Evolutionary conservation across 805 yeast genomes (phyloP).

Genomic region (Metschnikowia reukaufii): DNA sequence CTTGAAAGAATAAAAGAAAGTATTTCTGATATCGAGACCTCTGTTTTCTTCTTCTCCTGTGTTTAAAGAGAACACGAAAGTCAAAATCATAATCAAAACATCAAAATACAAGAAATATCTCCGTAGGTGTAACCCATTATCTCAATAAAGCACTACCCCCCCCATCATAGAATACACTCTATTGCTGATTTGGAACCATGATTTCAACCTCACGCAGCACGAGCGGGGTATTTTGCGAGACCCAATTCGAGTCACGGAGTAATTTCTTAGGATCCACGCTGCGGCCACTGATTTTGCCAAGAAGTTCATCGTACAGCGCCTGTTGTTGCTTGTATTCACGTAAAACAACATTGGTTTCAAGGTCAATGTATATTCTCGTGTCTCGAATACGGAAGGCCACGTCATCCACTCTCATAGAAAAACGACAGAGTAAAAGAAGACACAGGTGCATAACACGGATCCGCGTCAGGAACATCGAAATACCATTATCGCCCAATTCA

Average conservation of each 20-base stretch:
- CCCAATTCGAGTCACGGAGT: slow-evolving; percentile 69
- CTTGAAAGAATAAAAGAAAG: too few relatives aligned
- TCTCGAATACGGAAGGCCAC: slow-evolving; percentile 84
- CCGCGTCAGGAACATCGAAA: slow-evolving; percentile 71
- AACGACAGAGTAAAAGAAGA: slow-evolving; percentile 67
- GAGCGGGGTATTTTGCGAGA: slow-evolving; percentile 65
- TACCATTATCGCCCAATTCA: slow-evolving; percentile 95
- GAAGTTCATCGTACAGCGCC: slow-evolving; percentile 33
- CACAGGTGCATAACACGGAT: slow-evolving; percentile 87
- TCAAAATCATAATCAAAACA: too few relatives aligned
- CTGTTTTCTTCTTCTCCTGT: too few relatives aligned
- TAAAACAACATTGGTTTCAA: slow-evolving; percentile 58
- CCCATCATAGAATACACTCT: too few relatives aligned
- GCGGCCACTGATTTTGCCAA: slow-evolving; percentile 25
- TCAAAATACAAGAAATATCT: too few relatives aligned
- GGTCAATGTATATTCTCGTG: slow-evolving; percentile 80
- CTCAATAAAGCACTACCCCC: too few relatives aligned
- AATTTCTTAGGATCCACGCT: slow-evolving; percentile 43
- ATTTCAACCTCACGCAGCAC: slow-evolving; percentile 24
- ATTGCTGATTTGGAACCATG: background rate
- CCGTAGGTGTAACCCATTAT: too few relatives aligned
- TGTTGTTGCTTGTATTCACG: slow-evolving; percentile 74
- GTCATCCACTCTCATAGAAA: slow-evolving; percentile 86
- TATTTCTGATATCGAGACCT: too few relatives aligned
- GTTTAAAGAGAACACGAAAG: too few relatives aligned